phyloP scores from a whole-genome alignment of 768 basidiomycete species.

The Grammothele lineata region DNA sequence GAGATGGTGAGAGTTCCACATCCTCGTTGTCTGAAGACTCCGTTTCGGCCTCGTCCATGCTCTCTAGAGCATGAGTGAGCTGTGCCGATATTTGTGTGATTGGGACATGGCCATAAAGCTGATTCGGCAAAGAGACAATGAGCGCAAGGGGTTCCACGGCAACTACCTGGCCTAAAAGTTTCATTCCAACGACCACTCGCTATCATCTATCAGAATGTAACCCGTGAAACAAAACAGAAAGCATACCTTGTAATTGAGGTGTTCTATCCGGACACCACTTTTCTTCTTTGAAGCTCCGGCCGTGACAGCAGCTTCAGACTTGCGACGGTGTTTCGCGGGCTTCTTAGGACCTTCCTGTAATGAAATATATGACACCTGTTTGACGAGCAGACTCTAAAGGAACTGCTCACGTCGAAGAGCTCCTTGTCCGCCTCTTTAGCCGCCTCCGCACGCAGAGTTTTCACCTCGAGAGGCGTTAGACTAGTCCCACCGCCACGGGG shows the following conservation, averaged over 20 bases:
- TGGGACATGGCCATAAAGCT: conserved; percentile 89
- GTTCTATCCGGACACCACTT: conserved; percentile 70
- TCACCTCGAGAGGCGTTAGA: conserved; percentile 87
- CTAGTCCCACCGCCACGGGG: conserved; percentile 91
- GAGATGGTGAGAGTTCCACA: conserved; percentile 33
- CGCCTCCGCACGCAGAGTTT: conserved; percentile 80
- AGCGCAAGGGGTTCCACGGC: conserved; percentile 85
- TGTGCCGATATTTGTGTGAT: conserved; percentile 88
- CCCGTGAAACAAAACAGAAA: not conserved
- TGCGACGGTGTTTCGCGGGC: conserved; percentile 42
- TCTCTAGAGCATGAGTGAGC: conserved; percentile 68
- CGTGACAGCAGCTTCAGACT: conserved; percentile 37
- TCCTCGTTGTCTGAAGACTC: conserved; percentile 44
- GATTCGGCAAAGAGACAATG: conserved; percentile 92
- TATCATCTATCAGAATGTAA: conserved; percentile 25
- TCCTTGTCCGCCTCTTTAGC: conserved; percentile 80
- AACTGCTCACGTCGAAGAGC: conserved; percentile 58
- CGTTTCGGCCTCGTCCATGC: conserved; percentile 47
- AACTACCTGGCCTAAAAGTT: conserved; percentile 82
- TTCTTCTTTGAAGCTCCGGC: conserved; percentile 34
- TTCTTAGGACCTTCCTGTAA: conserved; percentile 36
- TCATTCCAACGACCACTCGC: conserved; percentile 82
- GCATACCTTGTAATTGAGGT: conserved; percentile 87
- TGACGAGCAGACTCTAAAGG: too few relatives aligned
- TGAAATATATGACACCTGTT: too few relatives aligned